Evolutionary conservation across 768 basidiomycete genomes (phyloP).

Genomic region (Suillus clintonianus): DNA sequence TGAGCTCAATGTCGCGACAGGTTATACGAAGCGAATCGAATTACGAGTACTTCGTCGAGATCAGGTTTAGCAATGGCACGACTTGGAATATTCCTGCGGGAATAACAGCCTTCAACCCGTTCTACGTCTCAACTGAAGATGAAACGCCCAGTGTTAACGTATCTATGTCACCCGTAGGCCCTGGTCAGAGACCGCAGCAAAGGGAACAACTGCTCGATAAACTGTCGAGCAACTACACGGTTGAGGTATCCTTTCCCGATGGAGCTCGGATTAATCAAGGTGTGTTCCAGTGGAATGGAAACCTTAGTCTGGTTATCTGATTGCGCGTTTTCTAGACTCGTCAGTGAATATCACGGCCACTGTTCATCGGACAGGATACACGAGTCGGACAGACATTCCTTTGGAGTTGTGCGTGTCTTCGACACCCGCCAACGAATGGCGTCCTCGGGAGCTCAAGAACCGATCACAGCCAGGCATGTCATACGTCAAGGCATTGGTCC

Average conservation of each 20-base stretch:
- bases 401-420: background rate
- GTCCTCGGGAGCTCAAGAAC: background rate
- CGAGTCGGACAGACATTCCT: slow-evolving; percentile 8
- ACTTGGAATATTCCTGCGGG: too few relatives aligned
- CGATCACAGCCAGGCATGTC: too few relatives aligned
- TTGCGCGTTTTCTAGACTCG: background rate
- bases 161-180: background rate
- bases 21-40: too few relatives aligned
- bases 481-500: too few relatives aligned
- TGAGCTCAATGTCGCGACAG: too few relatives aligned
- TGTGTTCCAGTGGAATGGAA: background rate
- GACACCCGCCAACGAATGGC: slow-evolving; percentile 7
- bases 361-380: slow-evolving; percentile 2
- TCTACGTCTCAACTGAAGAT: background rate
- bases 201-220: slow-evolving; percentile 5
- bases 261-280: slow-evolving; percentile 4
- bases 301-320: background rate
- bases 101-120: slow-evolving; percentile 15
- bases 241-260: slow-evolving; percentile 1
- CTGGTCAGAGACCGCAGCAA: background rate
- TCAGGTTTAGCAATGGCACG: too few relatives aligned
- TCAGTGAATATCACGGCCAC: background rate
- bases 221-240: background rate
- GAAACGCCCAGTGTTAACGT: background rate
- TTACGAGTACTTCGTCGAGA: background rate